Base-by-base conservation (phyloP, 441 rosid genomes). In the Eruca vesicaria region DNA sequence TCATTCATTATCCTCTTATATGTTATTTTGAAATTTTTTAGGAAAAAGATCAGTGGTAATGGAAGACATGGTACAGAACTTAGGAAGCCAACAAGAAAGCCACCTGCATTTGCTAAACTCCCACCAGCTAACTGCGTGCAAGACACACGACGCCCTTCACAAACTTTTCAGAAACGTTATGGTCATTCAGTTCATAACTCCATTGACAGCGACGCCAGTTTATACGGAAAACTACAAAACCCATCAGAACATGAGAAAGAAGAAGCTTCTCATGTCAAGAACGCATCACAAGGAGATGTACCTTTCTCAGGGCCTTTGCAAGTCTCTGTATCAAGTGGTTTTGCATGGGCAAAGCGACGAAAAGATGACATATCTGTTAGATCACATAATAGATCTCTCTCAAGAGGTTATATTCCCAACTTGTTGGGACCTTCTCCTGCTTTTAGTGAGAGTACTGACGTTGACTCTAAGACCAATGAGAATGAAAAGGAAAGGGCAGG, bases 291-390 rank as follows among this genome's bases (percentile, higher is more conserved):
- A 70, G 97, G 92, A 50, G 96, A 94, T 77, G 83, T 94, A 77
- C 98, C 96, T 57, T 89, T 87, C 78, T 90, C 97, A 56, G 96
- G 97, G 50, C 99, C 94, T 15, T 79, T 90, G 69, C 96, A 88
- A 78, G 96, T 94, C 69, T 87, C 99, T 75, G 86, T 88, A 60
- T 94, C 99, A 52, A 88, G 97, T 72, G 99, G 99, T 75, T 94
- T 94, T 84, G 96, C 97, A 41, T 92, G 99, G 99, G 97, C 96
- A 29, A 92, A 82, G 81, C 83, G 94, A 50, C 80, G 80, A 69
- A 90, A 65, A 57, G 94, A 88, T 61, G 88, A 86, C 69, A 80
- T 78, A 70, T 72, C 88, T 35, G 38, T 65, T 71, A 85, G 85
- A 76, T 86, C 94, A 66, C 91, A 85, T 77, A 67, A 53, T 41